Percentiles rank a stretch among this genome's conserved stretches.
phyloP scores from a whole-genome alignment of 768 basidiomycete species.

The Suillus ampliporus region DNA sequence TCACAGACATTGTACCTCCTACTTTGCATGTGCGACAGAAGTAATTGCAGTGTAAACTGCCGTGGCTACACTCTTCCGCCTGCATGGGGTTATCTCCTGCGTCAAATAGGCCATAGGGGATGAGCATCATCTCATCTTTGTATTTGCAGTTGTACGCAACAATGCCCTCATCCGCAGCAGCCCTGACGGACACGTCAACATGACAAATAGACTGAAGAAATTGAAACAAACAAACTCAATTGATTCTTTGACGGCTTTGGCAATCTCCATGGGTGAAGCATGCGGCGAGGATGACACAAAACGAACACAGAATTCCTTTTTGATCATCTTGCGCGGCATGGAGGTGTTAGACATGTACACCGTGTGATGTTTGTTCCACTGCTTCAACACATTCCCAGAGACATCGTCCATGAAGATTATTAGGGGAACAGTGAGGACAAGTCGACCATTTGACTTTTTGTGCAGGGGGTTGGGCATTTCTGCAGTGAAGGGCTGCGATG shows the following conservation, averaged over 20 bases:
- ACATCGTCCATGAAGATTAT: constrained; percentile 44
- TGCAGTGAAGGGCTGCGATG: constrained; percentile 6
- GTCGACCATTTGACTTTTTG: constrained; percentile 21
- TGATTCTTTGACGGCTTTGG: constrained; percentile 32
- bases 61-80: constrained; percentile 39
- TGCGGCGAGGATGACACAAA: constrained; percentile 42
- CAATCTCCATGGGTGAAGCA: constrained; percentile 39
- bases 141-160: constrained; percentile 28
- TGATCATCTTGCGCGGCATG: constrained; percentile 33
- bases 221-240: constrained; percentile 25
- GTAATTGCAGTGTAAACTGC: constrained; percentile 35
- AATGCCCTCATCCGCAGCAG: constrained; percentile 15
- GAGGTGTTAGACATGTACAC: constrained; percentile 40
- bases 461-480: constrained; percentile 29
- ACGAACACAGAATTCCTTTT: constrained; percentile 36
- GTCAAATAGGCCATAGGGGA: constrained; percentile 28
- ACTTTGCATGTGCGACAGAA: constrained; percentile 40
- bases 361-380: constrained; percentile 43
- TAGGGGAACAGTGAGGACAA: constrained; percentile 27
- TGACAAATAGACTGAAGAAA: neutral
- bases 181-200: constrained; percentile 9
- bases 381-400: constrained; percentile 41
- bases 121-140: constrained; percentile 29
- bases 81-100: constrained; percentile 45
- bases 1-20: constrained; percentile 30